These are phyloP conservation scores for Excoecaria cochinchinensis DNA, from an alignment of 345 rosid species.

Conservation along the genomic window DNA sequence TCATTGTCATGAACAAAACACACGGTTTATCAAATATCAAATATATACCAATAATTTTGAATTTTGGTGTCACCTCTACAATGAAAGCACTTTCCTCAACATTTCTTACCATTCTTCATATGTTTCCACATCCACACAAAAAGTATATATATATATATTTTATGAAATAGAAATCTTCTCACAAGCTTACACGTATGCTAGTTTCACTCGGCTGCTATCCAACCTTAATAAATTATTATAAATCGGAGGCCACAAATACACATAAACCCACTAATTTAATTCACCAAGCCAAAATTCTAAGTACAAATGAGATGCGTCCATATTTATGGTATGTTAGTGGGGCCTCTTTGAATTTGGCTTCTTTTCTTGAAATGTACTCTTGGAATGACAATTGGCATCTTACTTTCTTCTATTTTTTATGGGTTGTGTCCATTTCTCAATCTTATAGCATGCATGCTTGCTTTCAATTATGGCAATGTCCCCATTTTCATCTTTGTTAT, in stretches of 20 bases:
- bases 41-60: neutral
- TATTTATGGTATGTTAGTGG: conserved; percentile 4
- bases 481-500: neutral
- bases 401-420: neutral
- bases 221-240: neutral
- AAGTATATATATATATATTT: neutral
- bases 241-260: conserved; percentile 8
- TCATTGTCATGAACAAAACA: neutral
- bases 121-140: neutral
- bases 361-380: neutral
- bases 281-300: conserved; percentile 1
- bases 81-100: neutral
- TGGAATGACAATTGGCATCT: conserved; percentile 15
- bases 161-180: neutral
- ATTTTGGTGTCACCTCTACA: neutral
- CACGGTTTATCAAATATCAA: neutral
- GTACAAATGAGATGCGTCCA: neutral
- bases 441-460: conserved; percentile 4
- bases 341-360: neutral
- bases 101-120: neutral
- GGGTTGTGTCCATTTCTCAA: neutral
- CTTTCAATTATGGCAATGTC: conserved; percentile 3
- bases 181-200: neutral
- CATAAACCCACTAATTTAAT: conserved; percentile 1
- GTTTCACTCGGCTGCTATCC: neutral